Conservation (phyloP, 2,329 filamentous ascomycete species). For the Purpureocillium takamizusanense region DNA sequence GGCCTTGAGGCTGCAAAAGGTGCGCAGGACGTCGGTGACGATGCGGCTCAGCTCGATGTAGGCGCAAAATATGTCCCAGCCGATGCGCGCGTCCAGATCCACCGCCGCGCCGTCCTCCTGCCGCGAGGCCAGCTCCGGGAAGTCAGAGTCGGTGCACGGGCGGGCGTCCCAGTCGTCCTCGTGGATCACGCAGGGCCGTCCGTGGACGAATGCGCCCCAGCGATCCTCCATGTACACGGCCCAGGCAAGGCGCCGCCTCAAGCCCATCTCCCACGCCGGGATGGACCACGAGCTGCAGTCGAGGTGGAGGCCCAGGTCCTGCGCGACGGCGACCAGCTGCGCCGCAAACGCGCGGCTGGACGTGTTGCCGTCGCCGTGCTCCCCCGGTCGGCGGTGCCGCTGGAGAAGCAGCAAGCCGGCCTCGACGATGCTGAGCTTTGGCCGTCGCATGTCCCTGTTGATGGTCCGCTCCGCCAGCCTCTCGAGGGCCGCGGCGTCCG, state of each 20-base stretch:
- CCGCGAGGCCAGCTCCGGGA: conserved; percentile 26
- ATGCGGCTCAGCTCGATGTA: conserved; percentile 41
- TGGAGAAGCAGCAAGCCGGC: conserved; percentile 46
- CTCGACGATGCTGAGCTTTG: conserved; percentile 47
- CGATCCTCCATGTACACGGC: conserved; percentile 58
- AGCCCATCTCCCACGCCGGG: conserved; percentile 52
- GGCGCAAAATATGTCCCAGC: conserved; percentile 38
- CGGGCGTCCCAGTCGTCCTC: conserved; percentile 46
- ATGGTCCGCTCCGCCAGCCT: conserved; percentile 33
- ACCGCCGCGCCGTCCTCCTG: conserved; percentile 26
- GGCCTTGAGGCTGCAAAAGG: conserved; percentile 32
- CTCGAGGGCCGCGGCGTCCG: conserved; percentile 22
- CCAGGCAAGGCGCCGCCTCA: conserved; percentile 55
- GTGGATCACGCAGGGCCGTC: conserved; percentile 45
- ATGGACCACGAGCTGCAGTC: conserved; percentile 55
- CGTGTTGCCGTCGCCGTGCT: conserved; percentile 12
- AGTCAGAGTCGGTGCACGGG: conserved; percentile 23
- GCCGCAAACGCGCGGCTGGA: conserved; percentile 38
- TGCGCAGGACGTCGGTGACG: conserved; percentile 39
- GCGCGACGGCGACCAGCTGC: conserved; percentile 46
- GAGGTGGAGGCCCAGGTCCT: conserved; percentile 50
- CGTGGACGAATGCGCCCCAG: conserved; percentile 49
- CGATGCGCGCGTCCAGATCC: conserved; percentile 33
- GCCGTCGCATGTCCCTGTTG: conserved; percentile 37
- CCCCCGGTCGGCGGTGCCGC: conserved; percentile 29